phyloP scores from a whole-genome alignment of 768 basidiomycete genomes.

The Amanita polypyramis region DNA sequence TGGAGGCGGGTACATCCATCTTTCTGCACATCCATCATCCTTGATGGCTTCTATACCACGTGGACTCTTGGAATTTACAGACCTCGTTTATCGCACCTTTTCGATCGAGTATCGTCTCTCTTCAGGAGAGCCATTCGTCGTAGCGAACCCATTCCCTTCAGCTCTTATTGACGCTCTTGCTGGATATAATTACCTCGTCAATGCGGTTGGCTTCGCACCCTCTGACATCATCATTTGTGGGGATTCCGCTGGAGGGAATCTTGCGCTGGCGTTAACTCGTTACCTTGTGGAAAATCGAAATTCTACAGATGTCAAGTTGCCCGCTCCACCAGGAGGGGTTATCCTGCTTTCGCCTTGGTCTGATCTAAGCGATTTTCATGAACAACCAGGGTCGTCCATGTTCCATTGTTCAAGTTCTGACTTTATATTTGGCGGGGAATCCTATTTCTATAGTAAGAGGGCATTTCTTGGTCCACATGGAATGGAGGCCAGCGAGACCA shows the following conservation, averaged over 20 bases:
- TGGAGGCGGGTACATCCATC: conserved; percentile 45
- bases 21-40: conserved; percentile 50
- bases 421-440: conserved; percentile 22
- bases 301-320: conserved; percentile 22
- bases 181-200: conserved; percentile 63
- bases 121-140: conserved; percentile 27
- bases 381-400: conserved; percentile 26
- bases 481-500: conserved; percentile 30
- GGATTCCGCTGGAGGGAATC: conserved; percentile 73
- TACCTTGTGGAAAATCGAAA: conserved; percentile 44
- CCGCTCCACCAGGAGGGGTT: conserved; percentile 34
- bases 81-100: conserved; percentile 38
- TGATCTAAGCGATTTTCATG: conserved; percentile 36
- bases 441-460: conserved; percentile 21
- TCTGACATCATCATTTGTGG: conserved; percentile 56
- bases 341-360: conserved; percentile 47
- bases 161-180: conserved; percentile 67
- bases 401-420: conserved; percentile 23
- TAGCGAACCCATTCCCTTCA: conserved; percentile 57
- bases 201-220: conserved; percentile 43
- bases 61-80: conserved; percentile 35
- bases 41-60: conserved; percentile 32
- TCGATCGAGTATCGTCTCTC: conserved; percentile 68
- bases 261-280: conserved; percentile 51
- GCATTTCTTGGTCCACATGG: conserved; percentile 42